Conservation (phyloP, 495 filamentous ascomycete species). For the Cudoniella acicularis region DNA sequence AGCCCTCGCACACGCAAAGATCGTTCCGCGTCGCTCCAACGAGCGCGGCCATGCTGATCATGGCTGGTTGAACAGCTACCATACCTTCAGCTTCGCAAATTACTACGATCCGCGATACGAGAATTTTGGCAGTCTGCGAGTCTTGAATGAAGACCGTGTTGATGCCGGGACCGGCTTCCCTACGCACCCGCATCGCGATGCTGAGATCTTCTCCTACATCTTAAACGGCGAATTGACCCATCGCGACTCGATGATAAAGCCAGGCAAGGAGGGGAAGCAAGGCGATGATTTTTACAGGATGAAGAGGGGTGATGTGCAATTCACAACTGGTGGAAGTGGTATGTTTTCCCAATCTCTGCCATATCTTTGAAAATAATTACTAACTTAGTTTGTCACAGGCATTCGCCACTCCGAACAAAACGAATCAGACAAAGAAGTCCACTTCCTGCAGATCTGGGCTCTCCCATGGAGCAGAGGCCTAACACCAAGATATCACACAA, state of each 20-base stretch:
- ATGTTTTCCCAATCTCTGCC: slow-evolving; percentile 19
- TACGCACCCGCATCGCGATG: slow-evolving; percentile 75
- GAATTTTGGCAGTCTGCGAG: slow-evolving; percentile 66
- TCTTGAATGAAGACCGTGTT: slow-evolving; percentile 82
- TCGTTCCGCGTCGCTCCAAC: slow-evolving; percentile 55
- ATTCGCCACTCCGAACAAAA: slow-evolving; percentile 78
- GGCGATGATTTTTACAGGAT: slow-evolving; percentile 64
- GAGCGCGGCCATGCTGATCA: slow-evolving; percentile 70
- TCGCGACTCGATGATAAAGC: slow-evolving; percentile 67
- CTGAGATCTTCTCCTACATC: slow-evolving; percentile 83
- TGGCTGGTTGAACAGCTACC: slow-evolving; percentile 81
- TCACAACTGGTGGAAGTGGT: slow-evolving; percentile 72
- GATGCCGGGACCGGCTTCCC: slow-evolving; percentile 65
- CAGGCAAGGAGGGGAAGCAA: slow-evolving; percentile 44
- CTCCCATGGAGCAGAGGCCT: slow-evolving; percentile 66
- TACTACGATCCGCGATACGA: slow-evolving; percentile 65
- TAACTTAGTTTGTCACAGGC: slow-evolving; percentile 33
- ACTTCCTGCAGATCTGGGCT: slow-evolving; percentile 83
- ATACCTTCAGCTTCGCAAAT: slow-evolving; percentile 75
- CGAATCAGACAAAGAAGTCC: slow-evolving; percentile 59
- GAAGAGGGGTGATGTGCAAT: slow-evolving; percentile 75
- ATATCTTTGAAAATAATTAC: slow-evolving; percentile 8
- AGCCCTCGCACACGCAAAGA: slow-evolving; percentile 57
- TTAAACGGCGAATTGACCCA: slow-evolving; percentile 76
- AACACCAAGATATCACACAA: slow-evolving; percentile 66